Evolutionary conservation across 1,284 basidiomycete species (phyloP).

Genomic region (Puccinia novopanici): DNA sequence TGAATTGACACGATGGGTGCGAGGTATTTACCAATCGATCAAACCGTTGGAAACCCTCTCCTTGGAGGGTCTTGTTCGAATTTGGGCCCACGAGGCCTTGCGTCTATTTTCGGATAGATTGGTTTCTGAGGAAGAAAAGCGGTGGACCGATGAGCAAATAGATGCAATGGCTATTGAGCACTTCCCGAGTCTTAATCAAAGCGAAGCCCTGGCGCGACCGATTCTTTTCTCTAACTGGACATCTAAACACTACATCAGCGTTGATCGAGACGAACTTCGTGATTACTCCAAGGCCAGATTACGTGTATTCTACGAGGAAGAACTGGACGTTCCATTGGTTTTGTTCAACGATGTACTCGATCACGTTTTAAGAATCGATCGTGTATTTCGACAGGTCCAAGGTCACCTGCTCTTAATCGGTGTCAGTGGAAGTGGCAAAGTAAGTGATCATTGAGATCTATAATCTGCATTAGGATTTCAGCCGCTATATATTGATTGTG

Average conservation of each 20-base stretch:
- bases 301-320: conserved; percentile 94
- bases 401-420: conserved; percentile 95
- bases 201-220: conserved; percentile 80
- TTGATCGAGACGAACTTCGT: conserved; percentile 86
- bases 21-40: conserved; percentile 96
- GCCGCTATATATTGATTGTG: no score
- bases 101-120: conserved; percentile 97
- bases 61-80: conserved; percentile 89
- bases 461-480: neutral
- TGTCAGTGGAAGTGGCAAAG: conserved; percentile 96
- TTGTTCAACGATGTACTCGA: conserved; percentile 98
- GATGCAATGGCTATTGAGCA: conserved; percentile 79
- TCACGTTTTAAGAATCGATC: conserved; percentile 93
- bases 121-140: conserved; percentile 83
- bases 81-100: conserved; percentile 98
- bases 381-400: conserved; percentile 97
- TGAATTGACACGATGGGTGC: conserved; percentile 95
- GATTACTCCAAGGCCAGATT: conserved; percentile 96
- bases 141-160: conserved; percentile 92
- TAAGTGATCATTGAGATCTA: conserved; percentile 59
- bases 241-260: conserved; percentile 92
- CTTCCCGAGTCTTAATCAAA: conserved; percentile 86
- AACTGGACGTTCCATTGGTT: conserved; percentile 96
- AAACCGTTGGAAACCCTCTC: conserved; percentile 84
- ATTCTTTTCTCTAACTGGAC: conserved; percentile 99